Evolutionary conservation across 2,329 filamentous ascomycete genomes (phyloP), one percentile per base, ranked within the genome.

Genomic region (Myriosclerotinia scirpicola): DNA sequence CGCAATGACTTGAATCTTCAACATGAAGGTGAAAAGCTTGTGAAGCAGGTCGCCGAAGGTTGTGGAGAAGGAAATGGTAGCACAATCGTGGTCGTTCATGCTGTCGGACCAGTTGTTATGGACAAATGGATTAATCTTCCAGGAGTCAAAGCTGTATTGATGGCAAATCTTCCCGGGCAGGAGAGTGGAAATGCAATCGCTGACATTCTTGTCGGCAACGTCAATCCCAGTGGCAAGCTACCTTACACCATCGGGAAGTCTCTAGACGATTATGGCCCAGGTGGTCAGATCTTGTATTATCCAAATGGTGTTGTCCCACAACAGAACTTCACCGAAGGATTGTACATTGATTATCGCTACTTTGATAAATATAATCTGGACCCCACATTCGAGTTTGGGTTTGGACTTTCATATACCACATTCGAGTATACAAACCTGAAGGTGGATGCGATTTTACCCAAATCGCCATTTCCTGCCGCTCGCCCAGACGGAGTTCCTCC

Each of bases 321-420:
- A 75, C 91, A 96, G 72, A 88, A 92, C 70, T 96, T 95, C 76
- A 84, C 83, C 0, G 92, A 97, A 75, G 92, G 92, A 0, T 79
- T 97, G 0, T 93, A 93, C 75, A 88, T 96, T 71, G 94, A 97
- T 80, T 97, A 97, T 79, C 88, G 93, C 15, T 86, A 93, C 77
- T 93, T 97, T 72, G 93, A 97, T 80, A 91, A 90, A 75, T 78
- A 89, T 65, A 81, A 83, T 66, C 88, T 95, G 68, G 81, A 82
- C 6, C 93, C 93, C 0, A 89, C 90, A 0, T 97, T 89, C 75
- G 90, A 92, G 56, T 97, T 97, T 73, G 93, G 94, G 0, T 93
- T 88, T 68, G 94, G 93, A 0, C 83, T 97, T 1, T 87, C 84
- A 2, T 90, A 90, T 78, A 89, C 85, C 4, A 83, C 78, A 0